phyloP scores from a whole-genome alignment of 2,329 filamentous ascomycete genomes.

The Tolypocladium tropicale region DNA sequence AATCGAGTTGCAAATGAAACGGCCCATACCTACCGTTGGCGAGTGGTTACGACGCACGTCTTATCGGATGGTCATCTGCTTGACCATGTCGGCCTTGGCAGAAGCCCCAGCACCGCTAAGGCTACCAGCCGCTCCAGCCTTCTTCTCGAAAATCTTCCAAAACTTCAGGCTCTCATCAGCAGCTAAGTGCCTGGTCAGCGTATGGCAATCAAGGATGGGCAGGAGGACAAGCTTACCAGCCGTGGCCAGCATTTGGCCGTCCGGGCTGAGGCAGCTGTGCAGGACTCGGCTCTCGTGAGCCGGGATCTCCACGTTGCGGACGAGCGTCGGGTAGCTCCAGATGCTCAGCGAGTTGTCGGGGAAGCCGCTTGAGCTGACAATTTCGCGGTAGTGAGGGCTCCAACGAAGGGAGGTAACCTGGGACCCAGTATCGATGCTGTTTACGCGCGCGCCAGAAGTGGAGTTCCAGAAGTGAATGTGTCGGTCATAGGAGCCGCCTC shows the following conservation, averaged over 20 bases:
- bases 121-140: conserved; percentile 62
- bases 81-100: conserved; percentile 74
- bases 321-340: conserved; percentile 96
- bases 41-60: conserved; percentile 17
- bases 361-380: conserved; percentile 94
- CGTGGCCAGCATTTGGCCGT: conserved; percentile 95
- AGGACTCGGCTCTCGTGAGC: conserved; percentile 94
- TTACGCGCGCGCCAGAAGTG: conserved; percentile 91
- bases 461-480: conserved; percentile 99
- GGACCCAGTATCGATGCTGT: conserved; percentile 97
- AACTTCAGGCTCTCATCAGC: conserved; percentile 98
- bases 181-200: conserved; percentile 32
- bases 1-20: conserved; percentile 32
- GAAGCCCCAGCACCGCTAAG: conserved; percentile 57
- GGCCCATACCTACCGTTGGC: conserved; percentile 36
- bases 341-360: conserved; percentile 99
- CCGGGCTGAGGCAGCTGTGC: conserved; percentile 92
- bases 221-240: conserved; percentile 46
- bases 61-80: conserved; percentile 93
- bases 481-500: conserved; percentile 90
- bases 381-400: conserved; percentile 96
- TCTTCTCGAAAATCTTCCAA: conserved; percentile 99
- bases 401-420: conserved; percentile 94
- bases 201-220: neutral
- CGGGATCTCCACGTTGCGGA: conserved; percentile 95